Percentiles rank a stretch among this genome's conserved stretches.
Evolutionary conservation across 768 basidiomycete genomes (phyloP).

Genomic region (Phylloporus sp.): DNA sequence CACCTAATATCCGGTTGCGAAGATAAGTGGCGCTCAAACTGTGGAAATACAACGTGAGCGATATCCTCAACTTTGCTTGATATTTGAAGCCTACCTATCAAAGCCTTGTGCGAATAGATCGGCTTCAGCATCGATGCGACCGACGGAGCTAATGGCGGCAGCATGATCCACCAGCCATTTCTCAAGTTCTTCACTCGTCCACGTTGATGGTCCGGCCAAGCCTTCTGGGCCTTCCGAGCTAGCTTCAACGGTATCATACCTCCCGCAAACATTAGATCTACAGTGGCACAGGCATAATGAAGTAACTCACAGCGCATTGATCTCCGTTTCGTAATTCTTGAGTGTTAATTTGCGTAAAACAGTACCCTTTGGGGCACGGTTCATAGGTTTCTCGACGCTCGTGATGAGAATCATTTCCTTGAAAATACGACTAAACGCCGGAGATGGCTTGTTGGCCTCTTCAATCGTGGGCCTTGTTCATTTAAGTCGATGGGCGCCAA

Average conservation of each 20-base stretch:
- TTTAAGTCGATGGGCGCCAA: background rate
- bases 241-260: constrained; percentile 7
- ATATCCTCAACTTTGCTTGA: background rate
- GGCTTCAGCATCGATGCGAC: background rate
- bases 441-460: constrained; percentile 37
- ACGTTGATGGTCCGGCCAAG: background rate
- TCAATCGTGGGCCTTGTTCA: constrained; percentile 35
- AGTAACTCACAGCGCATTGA: constrained; percentile 19
- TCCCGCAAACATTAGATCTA: background rate
- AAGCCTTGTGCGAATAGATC: constrained; percentile 32
- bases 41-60: background rate
- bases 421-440: constrained; percentile 41
- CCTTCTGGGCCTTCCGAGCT: background rate
- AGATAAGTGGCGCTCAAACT: constrained; percentile 26
- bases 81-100: constrained; percentile 29
- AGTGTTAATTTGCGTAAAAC: constrained; percentile 14
- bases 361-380: constrained; percentile 33
- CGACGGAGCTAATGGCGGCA: background rate
- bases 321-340: constrained; percentile 25
- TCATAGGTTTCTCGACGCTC: constrained; percentile 36
- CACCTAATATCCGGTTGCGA: constrained; percentile 14
- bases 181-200: background rate
- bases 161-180: constrained; percentile 15
- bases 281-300: background rate
- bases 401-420: constrained; percentile 51